Base-by-base conservation (phyloP, 2,329 filamentous ascomycete genomes). In the Neonectria faginata region DNA sequence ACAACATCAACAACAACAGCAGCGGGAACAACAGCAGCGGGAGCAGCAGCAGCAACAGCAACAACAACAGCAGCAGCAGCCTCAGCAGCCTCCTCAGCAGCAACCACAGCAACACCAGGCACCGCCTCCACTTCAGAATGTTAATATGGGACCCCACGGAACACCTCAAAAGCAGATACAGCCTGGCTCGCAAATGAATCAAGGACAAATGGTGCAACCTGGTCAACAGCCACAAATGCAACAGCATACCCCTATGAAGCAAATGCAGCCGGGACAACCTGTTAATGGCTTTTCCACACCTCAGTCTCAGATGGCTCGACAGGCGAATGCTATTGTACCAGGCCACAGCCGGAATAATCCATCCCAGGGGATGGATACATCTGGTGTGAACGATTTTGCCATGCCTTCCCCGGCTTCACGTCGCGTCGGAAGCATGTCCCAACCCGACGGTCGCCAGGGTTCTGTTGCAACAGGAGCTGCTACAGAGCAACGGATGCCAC, bases 291-390 rank as follows among this genome's bases (percentile, higher is more conserved):
- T 79, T 54, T 67, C 78, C 1, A 77, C 78, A 8, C 74, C 79
- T 20, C 77, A 79, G 36, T 64, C 74, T 41, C 72, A 74, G 33
- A 67, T 65, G 62, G 69, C 66, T 7, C 67, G 67, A 16, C 74
- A 75, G 29, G 66, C 68, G 7, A 70, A 57, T 25, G 59, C 67
- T 7, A 45, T 57, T 27, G 69, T 70, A 39, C 60, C 67, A 4
- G 80, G 81, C 41, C 81, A 89, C 77, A 74, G 80, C 11, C 83
- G 81, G 64, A 86, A 81, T 71, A 85, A 80, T 73, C 59, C 89
- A 20, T 84, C 87, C 1, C 80, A 85, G 70, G 84, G 79, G 47
- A 78, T 85, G 5, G 86, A 89, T 55, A 65, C 65, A 5, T 65
- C 74, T 18, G 62, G 56, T 10, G 70, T 78, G 11, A 75, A 73